Evolutionary conservation across 2,329 filamentous ascomycete species (phyloP).

Genomic region (Pseudogymnoascus sp.): DNA sequence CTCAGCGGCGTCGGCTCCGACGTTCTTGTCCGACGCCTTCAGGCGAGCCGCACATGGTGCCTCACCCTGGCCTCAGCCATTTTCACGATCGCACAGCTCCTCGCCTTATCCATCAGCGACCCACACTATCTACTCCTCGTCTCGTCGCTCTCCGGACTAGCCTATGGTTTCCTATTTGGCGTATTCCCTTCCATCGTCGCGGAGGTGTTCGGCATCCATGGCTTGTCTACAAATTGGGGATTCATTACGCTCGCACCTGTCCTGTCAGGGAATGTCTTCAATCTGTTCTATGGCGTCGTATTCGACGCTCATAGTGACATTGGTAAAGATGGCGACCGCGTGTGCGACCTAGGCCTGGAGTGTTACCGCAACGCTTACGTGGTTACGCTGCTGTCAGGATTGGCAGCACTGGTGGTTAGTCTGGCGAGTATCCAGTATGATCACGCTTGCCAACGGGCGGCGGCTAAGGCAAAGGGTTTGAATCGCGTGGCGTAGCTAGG

Average conservation of each 20-base stretch:
- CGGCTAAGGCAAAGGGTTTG: background rate
- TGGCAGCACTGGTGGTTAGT: conserved; percentile 59
- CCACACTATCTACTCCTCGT: conserved; percentile 70
- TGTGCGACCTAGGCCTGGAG: conserved; percentile 66
- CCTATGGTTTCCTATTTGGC: conserved; percentile 89
- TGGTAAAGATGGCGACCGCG: conserved; percentile 58
- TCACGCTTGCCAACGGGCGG: background rate
- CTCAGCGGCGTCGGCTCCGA: conserved; percentile 82
- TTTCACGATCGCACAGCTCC: conserved; percentile 72
- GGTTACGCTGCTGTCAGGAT: conserved; percentile 65
- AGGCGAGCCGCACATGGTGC: conserved; percentile 85
- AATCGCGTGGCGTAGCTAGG: background rate
- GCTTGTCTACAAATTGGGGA: conserved; percentile 92
- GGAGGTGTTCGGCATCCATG: conserved; percentile 83
- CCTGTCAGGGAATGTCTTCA: conserved; percentile 83
- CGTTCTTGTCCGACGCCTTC: conserved; percentile 71
- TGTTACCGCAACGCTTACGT: conserved; percentile 80
- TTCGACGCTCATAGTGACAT: conserved; percentile 73
- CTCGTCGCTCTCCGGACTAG: conserved; percentile 76
- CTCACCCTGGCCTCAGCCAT: conserved; percentile 67
- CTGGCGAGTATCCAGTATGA: conserved; percentile 52
- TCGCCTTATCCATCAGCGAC: conserved; percentile 65
- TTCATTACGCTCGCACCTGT: conserved; percentile 87
- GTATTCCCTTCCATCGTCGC: conserved; percentile 85
- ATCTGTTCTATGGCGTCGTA: conserved; percentile 76